Base-by-base conservation (phyloP, 108 stramenopile genomes). In the Hondaea fermentalgiana region DNA sequence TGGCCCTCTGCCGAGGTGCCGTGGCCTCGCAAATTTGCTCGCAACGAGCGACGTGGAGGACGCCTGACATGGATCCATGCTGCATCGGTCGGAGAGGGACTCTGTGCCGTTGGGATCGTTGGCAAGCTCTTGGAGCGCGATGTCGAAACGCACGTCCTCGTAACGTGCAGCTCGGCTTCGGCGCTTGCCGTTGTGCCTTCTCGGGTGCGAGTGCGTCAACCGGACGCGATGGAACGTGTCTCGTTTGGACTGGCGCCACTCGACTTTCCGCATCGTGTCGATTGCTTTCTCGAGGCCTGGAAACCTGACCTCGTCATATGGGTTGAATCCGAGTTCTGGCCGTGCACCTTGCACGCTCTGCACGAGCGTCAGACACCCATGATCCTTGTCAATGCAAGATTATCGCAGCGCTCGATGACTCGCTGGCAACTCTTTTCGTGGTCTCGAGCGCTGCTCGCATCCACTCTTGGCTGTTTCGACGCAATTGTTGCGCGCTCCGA, bases 51-150 rank as follows among this genome's bases (percentile, higher is more conserved):
- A 35, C 55, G 55, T 16, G 14, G 55, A 16, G 55, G 14, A 69
- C 64, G 5, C 64, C 16, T 83, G 6, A 4, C 51, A 23, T 83
- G 76, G 76, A 16, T 83, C 12, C 76, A 83, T 23, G 45, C 76
- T 6, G 76, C 76, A 12, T 83, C 76, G 6, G 49, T 83, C n/a
- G 76, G 76, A 1, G 76, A 83, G 4, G 76, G 76, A 12, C 76
- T 83, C 25, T 21, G 76, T 23, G 51, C 49, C 28, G 4, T 28
- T 10, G n/a, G 25, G 44, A 72, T 95, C 47, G 88, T 97, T 45
- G 89, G 92, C 60, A 88, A 93, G 10, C 88, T 98, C 23, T 92
- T 93, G 21, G 94, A 96, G 72, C 91, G 89, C 42, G 96, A 95
- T 88, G 92, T 96, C 72, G 72, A 89, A 12, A 93, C 49, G 1